A percentile compares a stretch with the other conserved stretches of the same genome.
Evolutionary conservation across 768 basidiomycete species (phyloP).

Genomic region (Leccinum arenicola): DNA sequence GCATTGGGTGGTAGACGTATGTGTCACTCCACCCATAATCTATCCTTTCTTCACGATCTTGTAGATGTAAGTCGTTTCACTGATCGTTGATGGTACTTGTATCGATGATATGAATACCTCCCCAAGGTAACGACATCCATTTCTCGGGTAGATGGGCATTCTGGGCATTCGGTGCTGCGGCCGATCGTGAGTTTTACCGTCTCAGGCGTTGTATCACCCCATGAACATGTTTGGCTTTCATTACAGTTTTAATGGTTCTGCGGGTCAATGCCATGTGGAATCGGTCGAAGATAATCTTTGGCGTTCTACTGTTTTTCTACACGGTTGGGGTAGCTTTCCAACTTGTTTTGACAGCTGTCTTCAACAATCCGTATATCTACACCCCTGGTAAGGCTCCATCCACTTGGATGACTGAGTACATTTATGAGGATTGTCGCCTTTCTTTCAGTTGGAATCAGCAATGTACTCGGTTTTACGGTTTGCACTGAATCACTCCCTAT

Average conservation of each 20-base stretch:
- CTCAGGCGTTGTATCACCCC: neutral
- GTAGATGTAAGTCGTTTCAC: neutral
- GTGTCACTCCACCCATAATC: neutral
- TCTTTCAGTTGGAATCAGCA: neutral
- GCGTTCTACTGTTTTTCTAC: neutral
- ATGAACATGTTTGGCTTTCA: neutral
- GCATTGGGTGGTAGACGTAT: neutral
- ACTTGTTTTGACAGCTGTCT: neutral
- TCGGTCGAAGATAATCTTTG: neutral
- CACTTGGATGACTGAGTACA: neutral
- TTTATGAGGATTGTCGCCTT: neutral
- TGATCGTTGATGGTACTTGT: neutral
- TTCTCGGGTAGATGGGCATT: neutral
- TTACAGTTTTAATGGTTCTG: neutral
- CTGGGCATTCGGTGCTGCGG: neutral
- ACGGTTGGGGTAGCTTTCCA: neutral
- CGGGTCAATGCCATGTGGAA: neutral
- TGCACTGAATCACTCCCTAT: neutral
- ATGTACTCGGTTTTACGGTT: neutral
- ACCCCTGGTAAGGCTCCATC: neutral
- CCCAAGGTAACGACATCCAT: neutral
- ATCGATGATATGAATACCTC: neutral
- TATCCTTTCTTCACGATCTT: neutral
- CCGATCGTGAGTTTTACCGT: neutral
- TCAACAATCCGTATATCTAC: neutral